Base-by-base conservation (phyloP, 2,329 filamentous ascomycete species). In the Beauveria bassiana region DNA sequence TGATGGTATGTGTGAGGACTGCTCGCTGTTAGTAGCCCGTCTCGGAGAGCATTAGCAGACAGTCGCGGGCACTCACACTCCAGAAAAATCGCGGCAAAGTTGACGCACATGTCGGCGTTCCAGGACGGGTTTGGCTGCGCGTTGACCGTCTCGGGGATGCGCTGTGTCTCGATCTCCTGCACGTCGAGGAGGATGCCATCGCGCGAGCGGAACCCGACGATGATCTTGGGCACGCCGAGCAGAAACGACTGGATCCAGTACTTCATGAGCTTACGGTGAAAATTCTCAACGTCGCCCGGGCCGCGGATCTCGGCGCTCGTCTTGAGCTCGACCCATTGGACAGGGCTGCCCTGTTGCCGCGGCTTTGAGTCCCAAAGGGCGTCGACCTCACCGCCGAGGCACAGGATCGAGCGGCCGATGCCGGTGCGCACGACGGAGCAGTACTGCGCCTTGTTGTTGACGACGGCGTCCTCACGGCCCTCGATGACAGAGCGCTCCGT, bases 231-330 rank as follows among this genome's bases (percentile, higher is more conserved):
- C 1, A 98, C 93, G 46, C 93, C 93, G 2, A 99, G 86, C 2
- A 99, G 80, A 70, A 96, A 99, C 0, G 90, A 96, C 73, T 98
- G 95, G 16, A 93, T 91, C 95, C 95, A 99, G 76, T 93, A 96
- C 70, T 96, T 96, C 74, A 96, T 84, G 60, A 98, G 81, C 72
- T 98, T 98, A 54, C 90, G 85, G 74, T 97, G 90, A 71, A 93
- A 96, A 65, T 86, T 88, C 22, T 87, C 75, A 70, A 86, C 80
- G 68, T 95, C 90, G 52, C 85, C 81, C 1, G 87, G 81, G 63
- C 83, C 83, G 57, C 80, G 79, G 55, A 93, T 86, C 65, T 89
- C 86, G 46, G 84, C 87, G n/a, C 86, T 85, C 0, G 95, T 99
- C 73, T 99, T 99, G 62, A 99, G 82, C 74, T 99, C 95, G 38